Conservation (phyloP, 2,329 filamentous ascomycete genomes). For the Scolecobasidium constrictum region DNA sequence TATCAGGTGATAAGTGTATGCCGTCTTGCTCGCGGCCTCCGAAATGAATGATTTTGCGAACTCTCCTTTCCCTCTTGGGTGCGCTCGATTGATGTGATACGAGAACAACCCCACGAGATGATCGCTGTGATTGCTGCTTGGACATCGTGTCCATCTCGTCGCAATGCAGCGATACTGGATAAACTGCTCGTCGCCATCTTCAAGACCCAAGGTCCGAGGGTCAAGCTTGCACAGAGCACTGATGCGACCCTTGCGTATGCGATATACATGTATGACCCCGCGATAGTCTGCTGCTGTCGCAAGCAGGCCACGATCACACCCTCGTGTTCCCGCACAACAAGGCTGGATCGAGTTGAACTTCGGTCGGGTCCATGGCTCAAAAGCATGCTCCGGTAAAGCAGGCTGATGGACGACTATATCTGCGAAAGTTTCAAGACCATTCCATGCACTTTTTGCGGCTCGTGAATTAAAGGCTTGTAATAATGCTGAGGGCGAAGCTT, state of each 20-base stretch:
- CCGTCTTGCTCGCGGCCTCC: not conserved
- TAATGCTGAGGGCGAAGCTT: not conserved
- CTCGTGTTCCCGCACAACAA: not conserved
- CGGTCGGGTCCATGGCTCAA: not conserved
- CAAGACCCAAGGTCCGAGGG: not conserved
- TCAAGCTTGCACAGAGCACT: not conserved
- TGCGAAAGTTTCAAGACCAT: conserved; percentile 1
- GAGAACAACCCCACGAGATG: conserved; percentile 5
- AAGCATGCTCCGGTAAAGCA: not conserved
- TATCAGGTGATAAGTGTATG: not conserved
- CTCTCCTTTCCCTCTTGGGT: not conserved
- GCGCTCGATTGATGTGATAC: conserved; percentile 2
- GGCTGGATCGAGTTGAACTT: conserved; percentile 1
- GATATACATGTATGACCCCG: conserved; percentile 5
- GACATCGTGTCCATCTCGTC: not conserved
- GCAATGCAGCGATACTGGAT: conserved; percentile 1
- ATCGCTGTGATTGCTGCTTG: not conserved
- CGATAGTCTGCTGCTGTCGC: not conserved
- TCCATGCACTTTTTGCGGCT: not conserved
- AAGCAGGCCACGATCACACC: not conserved
- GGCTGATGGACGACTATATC: conserved; percentile 1
- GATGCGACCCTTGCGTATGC: conserved; percentile 1
- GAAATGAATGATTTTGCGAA: not conserved
- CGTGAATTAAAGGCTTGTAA: not conserved
- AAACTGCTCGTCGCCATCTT: not conserved